Evolutionary conservation across 495 filamentous ascomycete genomes (phyloP).

Genomic region (Penicillium turbatum): DNA sequence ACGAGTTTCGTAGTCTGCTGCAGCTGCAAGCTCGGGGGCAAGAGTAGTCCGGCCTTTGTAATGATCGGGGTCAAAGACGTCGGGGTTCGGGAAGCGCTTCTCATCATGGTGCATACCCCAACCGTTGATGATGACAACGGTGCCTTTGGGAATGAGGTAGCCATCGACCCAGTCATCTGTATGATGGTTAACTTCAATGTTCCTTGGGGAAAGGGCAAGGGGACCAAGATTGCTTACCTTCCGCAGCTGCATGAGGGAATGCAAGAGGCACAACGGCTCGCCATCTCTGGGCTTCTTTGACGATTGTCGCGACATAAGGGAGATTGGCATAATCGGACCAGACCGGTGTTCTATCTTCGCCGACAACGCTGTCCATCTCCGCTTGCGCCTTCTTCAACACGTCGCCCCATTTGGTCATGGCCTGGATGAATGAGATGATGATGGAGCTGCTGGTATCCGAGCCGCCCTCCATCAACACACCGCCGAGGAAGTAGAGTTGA

Average conservation of each 20-base stretch:
- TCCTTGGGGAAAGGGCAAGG: neutral
- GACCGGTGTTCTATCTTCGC: conserved; percentile 22
- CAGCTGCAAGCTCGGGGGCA: neutral
- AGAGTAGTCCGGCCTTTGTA: neutral
- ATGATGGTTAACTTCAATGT: neutral
- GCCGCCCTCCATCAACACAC: conserved; percentile 40
- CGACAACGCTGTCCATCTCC: conserved; percentile 22
- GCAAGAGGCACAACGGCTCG: conserved; percentile 18
- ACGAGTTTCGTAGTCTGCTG: conserved; percentile 11
- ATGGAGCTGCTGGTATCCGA: conserved; percentile 37
- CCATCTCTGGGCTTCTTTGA: conserved; percentile 39
- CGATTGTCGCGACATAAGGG: conserved; percentile 36
- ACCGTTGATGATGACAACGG: conserved; percentile 25
- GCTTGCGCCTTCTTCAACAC: conserved; percentile 18
- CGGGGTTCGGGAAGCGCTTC: conserved; percentile 47
- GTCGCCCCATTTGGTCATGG: neutral
- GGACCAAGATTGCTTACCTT: neutral
- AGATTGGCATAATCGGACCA: conserved; percentile 31
- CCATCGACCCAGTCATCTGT: conserved; percentile 30
- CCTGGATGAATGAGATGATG: conserved; percentile 7
- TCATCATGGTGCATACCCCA: conserved; percentile 34
- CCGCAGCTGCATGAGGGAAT: neutral
- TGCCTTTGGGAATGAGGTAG: conserved; percentile 27
- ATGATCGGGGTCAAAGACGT: conserved; percentile 35
- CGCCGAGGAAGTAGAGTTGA: conserved; percentile 24